phyloP scores from a whole-genome alignment of 2,329 filamentous ascomycete genomes.

The Madurella mycetomatis region DNA sequence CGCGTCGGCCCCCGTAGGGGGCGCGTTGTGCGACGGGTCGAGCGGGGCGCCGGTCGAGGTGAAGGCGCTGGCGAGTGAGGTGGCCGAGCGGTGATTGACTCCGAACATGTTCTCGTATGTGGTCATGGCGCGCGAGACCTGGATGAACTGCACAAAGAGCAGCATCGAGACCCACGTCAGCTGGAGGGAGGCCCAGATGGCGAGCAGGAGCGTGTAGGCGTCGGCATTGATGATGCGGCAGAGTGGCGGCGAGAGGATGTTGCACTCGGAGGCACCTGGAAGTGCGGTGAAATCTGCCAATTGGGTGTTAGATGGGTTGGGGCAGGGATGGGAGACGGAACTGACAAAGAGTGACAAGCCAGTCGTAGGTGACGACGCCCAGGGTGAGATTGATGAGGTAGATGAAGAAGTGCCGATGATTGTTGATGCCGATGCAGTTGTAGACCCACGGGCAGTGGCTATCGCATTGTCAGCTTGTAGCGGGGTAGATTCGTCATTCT shows the following conservation, averaged over 20 bases:
- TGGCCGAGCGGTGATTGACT: conserved; percentile 56
- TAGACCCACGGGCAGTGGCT: conserved; percentile 98
- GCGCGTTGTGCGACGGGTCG: conserved; percentile 55
- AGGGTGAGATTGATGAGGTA: conserved; percentile 76
- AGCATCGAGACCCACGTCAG: conserved; percentile 98
- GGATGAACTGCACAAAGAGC: conserved; percentile 85
- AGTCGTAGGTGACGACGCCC: conserved; percentile 69
- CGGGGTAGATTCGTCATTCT: not conserved
- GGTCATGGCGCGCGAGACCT: conserved; percentile 87
- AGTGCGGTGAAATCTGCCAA: conserved; percentile 59
- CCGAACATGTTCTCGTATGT: conserved; percentile 96
- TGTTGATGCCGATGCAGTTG: conserved; percentile 94
- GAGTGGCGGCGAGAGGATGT: conserved; percentile 67
- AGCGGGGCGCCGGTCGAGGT: conserved; percentile 73
- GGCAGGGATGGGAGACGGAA: conserved; percentile 30
- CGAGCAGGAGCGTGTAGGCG: conserved; percentile 75
- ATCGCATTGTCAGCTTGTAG: conserved; percentile 1
- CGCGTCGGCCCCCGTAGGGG: conserved; percentile 51
- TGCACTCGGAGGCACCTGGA: conserved; percentile 58
- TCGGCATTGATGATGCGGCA: conserved; percentile 78
- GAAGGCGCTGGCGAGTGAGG: conserved; percentile 64
- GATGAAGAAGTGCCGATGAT: conserved; percentile 90
- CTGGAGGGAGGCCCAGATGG: conserved; percentile 76
- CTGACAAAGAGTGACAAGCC: conserved; percentile 62
- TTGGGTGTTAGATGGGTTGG: not conserved